Base-by-base conservation (phyloP, 208 protist genomes). In the Vickermania spadyakhi region DNA sequence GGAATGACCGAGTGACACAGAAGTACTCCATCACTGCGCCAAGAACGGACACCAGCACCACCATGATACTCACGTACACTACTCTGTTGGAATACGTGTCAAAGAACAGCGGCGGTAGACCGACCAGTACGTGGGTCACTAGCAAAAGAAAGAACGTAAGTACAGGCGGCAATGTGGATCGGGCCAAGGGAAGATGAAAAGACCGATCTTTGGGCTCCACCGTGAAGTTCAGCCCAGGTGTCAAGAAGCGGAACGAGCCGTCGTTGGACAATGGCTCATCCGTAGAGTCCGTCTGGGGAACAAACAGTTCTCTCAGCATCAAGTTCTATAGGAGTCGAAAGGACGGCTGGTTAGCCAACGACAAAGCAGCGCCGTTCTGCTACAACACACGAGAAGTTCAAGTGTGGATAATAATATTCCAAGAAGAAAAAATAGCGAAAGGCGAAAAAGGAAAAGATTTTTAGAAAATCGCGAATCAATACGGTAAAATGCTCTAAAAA, bases 51-150 rank as follows among this genome's bases (percentile, higher is more conserved):
- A 86, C 53, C 2, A 75, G 58, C 7, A 71, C 71, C 4, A 85
- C 60, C 69, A 89, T 80, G 25, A 81, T 23, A 5, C 62, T 58
- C 3, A 82, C 73, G 58, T 82, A 89, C 7, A 79, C 57, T 23
- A 61, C 61, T 7, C 67, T 58, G 1, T 67, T 53, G 0, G 41
- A 31, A 3, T 50, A 25, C 4, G n/a, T 41, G 0, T 56, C 50
- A 3, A 89, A 49, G 54, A 68, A 85, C 7, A 89, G 30, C 2
- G 72, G 75, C 1, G 81, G 81, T 21, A 89, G 21, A 13, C 63
- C 73, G 2, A 83, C 63, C 2, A 89, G 13, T 2, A 81, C 29
- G 21, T 77, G 70, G 28, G 68, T 75, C 0, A 62, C 2, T 5
- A 60, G 70, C 5, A 85, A 36, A 18, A 82, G 23, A 2, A 68